Percentiles rank a stretch among this genome's conserved stretches.
Conservation (phyloP, 345 rosid species). For the Bretschneidera sinensis region DNA sequence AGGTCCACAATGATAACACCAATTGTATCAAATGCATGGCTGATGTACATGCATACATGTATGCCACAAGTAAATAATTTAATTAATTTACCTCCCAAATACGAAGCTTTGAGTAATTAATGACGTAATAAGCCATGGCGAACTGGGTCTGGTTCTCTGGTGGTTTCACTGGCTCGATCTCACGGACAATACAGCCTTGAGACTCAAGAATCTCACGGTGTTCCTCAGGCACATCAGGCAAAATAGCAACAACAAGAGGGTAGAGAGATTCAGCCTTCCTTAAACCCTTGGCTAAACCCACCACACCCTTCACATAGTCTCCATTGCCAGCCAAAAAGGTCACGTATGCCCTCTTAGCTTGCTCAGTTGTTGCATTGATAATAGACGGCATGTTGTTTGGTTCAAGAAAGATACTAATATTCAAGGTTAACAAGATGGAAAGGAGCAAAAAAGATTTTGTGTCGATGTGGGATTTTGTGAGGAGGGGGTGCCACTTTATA, state of each 20-base stretch:
- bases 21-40: too few species aligned
- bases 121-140: conserved; percentile 67
- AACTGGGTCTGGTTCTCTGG: conserved; percentile 48
- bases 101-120: conserved; percentile 75
- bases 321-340: conserved; percentile 61
- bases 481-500: conserved; percentile 7
- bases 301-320: conserved; percentile 63
- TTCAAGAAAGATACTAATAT: not conserved
- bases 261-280: conserved; percentile 42
- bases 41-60: conserved; percentile 4
- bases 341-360: conserved; percentile 33
- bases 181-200: conserved; percentile 56
- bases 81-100: conserved; percentile 57
- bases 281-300: conserved; percentile 59
- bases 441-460: too few species aligned
- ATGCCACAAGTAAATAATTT: not conserved
- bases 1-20: too few species aligned
- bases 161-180: conserved; percentile 50
- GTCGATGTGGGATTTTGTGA: conserved; percentile 10
- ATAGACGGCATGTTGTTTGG: not conserved
- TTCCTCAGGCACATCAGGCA: conserved; percentile 61
- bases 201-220: conserved; percentile 47
- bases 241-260: conserved; percentile 61
- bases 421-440: too few species aligned
- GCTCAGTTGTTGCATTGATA: not conserved